Percentiles rank a stretch among this genome's conserved stretches.
Conservation (phyloP, 805 yeast genomes). For the Sugiyamaella qingdaonensis region DNA sequence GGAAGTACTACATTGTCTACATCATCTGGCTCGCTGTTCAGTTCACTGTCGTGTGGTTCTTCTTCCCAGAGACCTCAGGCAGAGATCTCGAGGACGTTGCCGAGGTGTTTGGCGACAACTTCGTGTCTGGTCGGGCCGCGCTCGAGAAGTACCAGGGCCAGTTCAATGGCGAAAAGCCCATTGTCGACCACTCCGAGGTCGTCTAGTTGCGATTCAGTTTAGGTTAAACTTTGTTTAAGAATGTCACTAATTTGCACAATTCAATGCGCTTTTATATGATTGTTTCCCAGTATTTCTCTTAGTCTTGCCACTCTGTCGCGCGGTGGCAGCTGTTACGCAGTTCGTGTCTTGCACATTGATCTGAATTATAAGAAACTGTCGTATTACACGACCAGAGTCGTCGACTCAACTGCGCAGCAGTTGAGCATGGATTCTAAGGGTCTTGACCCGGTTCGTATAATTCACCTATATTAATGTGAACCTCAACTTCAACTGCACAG, state of each 20-base stretch:
- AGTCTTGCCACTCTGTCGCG: too few species aligned
- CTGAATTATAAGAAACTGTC: too few species aligned
- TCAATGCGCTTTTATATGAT: background rate
- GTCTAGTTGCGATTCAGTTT: background rate
- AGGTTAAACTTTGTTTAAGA: background rate
- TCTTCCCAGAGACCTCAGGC: conserved; percentile 43
- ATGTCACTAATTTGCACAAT: background rate
- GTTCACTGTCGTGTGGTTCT: conserved; percentile 32
- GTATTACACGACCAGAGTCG: too few species aligned
- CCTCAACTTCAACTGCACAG: too few species aligned
- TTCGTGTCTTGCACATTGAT: too few species aligned
- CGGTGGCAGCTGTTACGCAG: too few species aligned
- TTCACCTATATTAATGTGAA: too few species aligned
- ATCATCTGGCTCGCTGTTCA: conserved; percentile 25
- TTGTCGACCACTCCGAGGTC: conserved; percentile 5
- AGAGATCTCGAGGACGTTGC: conserved; percentile 43
- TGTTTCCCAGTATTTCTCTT: too few species aligned
- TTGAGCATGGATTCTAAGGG: too few species aligned
- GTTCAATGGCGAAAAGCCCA: conserved; percentile 4
- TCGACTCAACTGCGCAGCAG: too few species aligned
- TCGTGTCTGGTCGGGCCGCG: conserved; percentile 3
- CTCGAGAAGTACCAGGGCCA: conserved; percentile 7
- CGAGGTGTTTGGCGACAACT: conserved; percentile 37
- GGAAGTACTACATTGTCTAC: conserved; percentile 43
- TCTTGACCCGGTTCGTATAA: too few species aligned